These are phyloP conservation scores for Fagopyrum homotropicum DNA, from an alignment of 148 eudicot species.

Conservation along the genomic window DNA sequence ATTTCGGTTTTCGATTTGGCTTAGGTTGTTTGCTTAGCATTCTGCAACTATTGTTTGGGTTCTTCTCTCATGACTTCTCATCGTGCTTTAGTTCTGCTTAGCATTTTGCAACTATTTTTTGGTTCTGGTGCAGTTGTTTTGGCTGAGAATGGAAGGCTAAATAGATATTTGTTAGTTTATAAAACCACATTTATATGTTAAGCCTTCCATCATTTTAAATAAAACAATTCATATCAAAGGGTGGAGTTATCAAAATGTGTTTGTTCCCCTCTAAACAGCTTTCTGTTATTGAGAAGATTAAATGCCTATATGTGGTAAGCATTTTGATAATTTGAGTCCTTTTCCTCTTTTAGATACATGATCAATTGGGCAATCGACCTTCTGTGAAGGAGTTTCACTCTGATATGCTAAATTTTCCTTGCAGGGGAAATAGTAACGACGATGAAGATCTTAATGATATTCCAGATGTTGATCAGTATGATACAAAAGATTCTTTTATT, in stretches of 20 bases:
- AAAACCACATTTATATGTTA: too few species aligned
- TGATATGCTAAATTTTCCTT: conserved; percentile 1
- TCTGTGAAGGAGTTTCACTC: background rate
- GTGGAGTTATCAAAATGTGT: conserved; percentile 22
- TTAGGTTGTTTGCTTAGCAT: background rate
- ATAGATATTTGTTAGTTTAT: conserved; percentile 21
- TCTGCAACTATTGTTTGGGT: background rate
- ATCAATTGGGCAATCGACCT: background rate
- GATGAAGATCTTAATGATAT: conserved; percentile 85
- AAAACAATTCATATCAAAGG: conserved; percentile 7
- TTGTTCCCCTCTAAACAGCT: too few species aligned
- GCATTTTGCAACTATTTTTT: background rate
- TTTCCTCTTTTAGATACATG: background rate
- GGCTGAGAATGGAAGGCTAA: conserved; percentile 84
- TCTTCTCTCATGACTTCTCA: too few species aligned
- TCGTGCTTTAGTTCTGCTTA: background rate
- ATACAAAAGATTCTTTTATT: conserved; percentile 94
- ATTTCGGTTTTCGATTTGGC: background rate
- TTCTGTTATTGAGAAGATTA: conserved; percentile 89
- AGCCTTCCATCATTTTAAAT: too few species aligned
- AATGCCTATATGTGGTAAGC: conserved; percentile 82
- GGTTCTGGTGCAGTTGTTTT: conserved; percentile 49
- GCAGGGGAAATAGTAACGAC: conserved; percentile 86
- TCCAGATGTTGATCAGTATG: conserved; percentile 97
- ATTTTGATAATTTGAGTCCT: background rate